A percentile compares a stretch with the other conserved stretches of the same genome.
Conservation (phyloP, 2,329 filamentous ascomycete genomes). For the Fusarium sterilihyphosum region DNA sequence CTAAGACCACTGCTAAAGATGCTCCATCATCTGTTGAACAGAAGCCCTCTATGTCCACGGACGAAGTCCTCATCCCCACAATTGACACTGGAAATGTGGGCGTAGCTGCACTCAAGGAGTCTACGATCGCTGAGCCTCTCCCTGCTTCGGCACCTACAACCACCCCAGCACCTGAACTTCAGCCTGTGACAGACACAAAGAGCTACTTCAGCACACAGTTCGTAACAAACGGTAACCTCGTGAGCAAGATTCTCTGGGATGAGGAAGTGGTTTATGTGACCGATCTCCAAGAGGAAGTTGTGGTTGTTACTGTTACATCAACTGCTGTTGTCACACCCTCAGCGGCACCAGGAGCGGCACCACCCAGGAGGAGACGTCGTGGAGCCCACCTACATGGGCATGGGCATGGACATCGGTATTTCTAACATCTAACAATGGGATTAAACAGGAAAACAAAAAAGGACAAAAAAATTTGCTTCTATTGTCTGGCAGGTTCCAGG, state of each 20-base stretch:
- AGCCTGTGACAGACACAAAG: constrained; percentile 46
- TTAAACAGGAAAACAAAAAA: constrained; percentile 11
- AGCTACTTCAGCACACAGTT: constrained; percentile 62
- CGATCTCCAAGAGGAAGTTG: constrained; percentile 52
- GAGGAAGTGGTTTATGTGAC: constrained; percentile 66
- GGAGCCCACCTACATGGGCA: constrained; percentile 52
- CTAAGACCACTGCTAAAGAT: constrained; percentile 9
- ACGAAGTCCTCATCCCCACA: constrained; percentile 13
- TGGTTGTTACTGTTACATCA: constrained; percentile 53
- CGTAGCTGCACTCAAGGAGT: constrained; percentile 18
- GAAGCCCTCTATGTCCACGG: constrained; percentile 5
- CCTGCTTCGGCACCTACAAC: constrained; percentile 25
- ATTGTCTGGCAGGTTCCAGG: constrained; percentile 51
- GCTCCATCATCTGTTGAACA: constrained; percentile 14
- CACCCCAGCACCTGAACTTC: constrained; percentile 41
- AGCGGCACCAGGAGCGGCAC: constrained; percentile 6
- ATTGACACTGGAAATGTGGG: constrained; percentile 12
- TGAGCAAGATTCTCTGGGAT: constrained; percentile 67
- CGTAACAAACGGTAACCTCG: constrained; percentile 59
- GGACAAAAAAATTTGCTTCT: constrained; percentile 35
- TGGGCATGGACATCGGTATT: constrained; percentile 46
- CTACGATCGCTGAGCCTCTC: not conserved
- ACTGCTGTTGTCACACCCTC: constrained; percentile 37
- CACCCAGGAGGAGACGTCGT: constrained; percentile 41
- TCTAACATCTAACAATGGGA: constrained; percentile 32